phyloP scores from a whole-genome alignment of 2,329 filamentous ascomycete genomes.

The Diaporthe batatas region DNA sequence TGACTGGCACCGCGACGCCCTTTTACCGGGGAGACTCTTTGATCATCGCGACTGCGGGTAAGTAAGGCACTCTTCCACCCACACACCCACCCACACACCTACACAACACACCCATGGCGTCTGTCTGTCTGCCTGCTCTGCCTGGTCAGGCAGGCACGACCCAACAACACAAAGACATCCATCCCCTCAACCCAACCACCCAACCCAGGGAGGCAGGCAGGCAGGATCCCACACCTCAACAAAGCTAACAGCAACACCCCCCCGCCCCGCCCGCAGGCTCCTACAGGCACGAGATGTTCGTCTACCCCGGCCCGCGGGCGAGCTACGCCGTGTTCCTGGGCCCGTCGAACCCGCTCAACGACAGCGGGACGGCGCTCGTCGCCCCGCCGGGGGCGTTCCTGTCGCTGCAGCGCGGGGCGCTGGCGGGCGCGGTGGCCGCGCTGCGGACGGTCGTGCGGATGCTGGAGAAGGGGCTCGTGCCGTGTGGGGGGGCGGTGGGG shows the following conservation, averaged over 20 bases:
- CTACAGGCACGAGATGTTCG: slow-evolving; percentile 26
- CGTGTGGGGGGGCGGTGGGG: not conserved
- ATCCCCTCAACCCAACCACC: no score
- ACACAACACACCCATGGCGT: not conserved
- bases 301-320: slow-evolving; percentile 25
- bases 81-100: not conserved
- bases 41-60: slow-evolving; percentile 28
- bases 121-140: no score
- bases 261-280: not conserved
- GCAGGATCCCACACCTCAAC: no score
- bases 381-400: not conserved
- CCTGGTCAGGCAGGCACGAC: no score
- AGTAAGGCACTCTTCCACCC: not conserved
- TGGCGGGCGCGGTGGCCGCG: not conserved
- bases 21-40: slow-evolving; percentile 18
- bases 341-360: slow-evolving; percentile 14
- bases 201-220: no score
- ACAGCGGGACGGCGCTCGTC: not conserved
- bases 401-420: not conserved
- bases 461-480: not conserved
- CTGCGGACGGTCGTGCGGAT: not conserved
- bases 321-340: slow-evolving; percentile 33
- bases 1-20: not conserved
- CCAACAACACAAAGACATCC: no score
- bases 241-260: no score